Conservation (phyloP, 345 rosid species). For the Rhizophora apiculata region DNA sequence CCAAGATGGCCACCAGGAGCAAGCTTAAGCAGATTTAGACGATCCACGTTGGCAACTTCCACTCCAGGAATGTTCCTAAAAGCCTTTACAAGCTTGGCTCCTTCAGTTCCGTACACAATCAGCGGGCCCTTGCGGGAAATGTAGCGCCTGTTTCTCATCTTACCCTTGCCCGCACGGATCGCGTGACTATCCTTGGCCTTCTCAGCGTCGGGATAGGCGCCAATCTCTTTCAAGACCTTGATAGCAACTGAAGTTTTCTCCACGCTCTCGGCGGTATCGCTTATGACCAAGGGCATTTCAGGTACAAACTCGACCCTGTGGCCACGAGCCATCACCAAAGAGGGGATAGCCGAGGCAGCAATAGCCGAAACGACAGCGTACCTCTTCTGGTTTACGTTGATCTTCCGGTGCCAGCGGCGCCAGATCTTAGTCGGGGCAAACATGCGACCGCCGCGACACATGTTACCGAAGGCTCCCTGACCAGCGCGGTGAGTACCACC, state of each 20-base stretch:
- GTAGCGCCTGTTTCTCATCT: constrained; percentile 81
- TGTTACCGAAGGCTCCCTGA: constrained; percentile 97
- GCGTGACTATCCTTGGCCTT: constrained; percentile 88
- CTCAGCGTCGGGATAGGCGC: constrained; percentile 81
- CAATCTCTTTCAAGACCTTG: constrained; percentile 74
- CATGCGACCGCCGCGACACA: constrained; percentile 99
- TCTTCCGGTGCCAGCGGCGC: constrained; percentile 93
- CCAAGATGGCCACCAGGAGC: constrained; percentile 99
- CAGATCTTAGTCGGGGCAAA: constrained; percentile 98
- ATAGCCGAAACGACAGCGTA: constrained; percentile 88
- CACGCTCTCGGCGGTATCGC: constrained; percentile 61
- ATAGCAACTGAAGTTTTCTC: constrained; percentile 86
- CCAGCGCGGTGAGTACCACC: constrained; percentile 99
- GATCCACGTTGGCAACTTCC: constrained; percentile 78
- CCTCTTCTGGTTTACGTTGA: constrained; percentile 85
- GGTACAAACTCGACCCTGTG: constrained; percentile 79
- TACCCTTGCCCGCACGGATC: constrained; percentile 88
- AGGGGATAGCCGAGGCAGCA: constrained; percentile 81
- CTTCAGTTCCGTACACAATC: constrained; percentile 67
- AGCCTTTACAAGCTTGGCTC: constrained; percentile 73
- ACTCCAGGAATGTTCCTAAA: constrained; percentile 94
- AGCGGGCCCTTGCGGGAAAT: constrained; percentile 76
- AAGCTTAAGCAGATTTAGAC: constrained; percentile 73
- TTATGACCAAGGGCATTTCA: constrained; percentile 79
- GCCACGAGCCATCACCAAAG: constrained; percentile 95